Evolutionary conservation across 73 alveolate species (phyloP).

Genomic region (Paramecium sonneborni): DNA sequence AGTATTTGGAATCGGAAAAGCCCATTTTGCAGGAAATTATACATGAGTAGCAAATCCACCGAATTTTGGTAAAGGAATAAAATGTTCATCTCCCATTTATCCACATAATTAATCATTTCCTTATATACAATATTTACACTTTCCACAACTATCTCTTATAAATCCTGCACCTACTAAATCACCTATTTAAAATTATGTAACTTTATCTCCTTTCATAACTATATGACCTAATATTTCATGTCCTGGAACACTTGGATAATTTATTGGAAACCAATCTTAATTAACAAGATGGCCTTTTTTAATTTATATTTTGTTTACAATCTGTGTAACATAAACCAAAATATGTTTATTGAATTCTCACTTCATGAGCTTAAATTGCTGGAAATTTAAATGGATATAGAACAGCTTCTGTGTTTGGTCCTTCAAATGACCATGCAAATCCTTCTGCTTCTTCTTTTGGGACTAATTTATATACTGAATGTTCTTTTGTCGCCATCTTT

Average conservation of each 20-base stretch:
- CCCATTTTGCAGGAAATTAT: constrained; percentile 74
- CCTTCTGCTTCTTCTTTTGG: constrained; percentile 28
- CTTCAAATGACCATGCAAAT: constrained; percentile 60
- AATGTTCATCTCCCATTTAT: constrained; percentile 61
- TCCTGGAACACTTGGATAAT: constrained; percentile 69
- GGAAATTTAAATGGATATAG: constrained; percentile 30
- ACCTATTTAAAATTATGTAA: constrained; percentile 57
- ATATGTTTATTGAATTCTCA: constrained; percentile 23
- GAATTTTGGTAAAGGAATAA: constrained; percentile 70
- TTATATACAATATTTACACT: constrained; percentile 65
- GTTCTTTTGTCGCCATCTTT: constrained; percentile 13
- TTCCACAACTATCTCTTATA: constrained; percentile 78
- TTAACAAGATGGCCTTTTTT: constrained; percentile 47
- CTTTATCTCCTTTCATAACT: constrained; percentile 56
- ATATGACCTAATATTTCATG: constrained; percentile 67
- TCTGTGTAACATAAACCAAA: constrained; percentile 46
- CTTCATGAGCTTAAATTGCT: constrained; percentile 19
- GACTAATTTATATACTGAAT: not conserved
- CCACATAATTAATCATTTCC: constrained; percentile 78
- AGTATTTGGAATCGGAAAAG: constrained; percentile 71
- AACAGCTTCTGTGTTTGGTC: constrained; percentile 8
- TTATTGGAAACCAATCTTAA: constrained; percentile 51
- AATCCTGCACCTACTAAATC: constrained; percentile 75
- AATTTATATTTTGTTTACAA: not conserved
- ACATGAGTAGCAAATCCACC: constrained; percentile 87